Evolutionary conservation across 2,329 filamentous ascomycete species (phyloP), one percentile per base, ranked within the genome.

Genomic region (Penicillium glabrum): DNA sequence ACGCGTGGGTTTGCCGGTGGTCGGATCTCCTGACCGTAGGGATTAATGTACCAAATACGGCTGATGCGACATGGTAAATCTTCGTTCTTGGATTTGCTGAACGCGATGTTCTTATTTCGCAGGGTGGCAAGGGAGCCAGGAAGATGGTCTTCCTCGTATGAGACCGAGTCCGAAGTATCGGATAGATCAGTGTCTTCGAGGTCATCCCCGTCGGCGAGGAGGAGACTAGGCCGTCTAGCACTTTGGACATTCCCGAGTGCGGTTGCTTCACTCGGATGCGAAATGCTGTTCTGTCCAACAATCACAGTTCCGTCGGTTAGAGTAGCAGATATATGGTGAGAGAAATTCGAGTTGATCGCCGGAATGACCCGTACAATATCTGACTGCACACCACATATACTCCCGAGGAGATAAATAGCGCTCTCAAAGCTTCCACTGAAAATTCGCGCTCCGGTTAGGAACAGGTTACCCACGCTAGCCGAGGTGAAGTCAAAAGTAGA

Each of bases 31-130:
- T 97, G 91, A n/a, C 93, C 93, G 72, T 97, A 98, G 0, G 93
- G 93, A 69, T 97, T 98, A 77, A 98, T 98, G 78, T 98, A 98
- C 91, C 92, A 98, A 31, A 98, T 82, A 2, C 93, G 80, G 53
- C 87, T 81, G 64, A 98, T 96, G 27, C 90, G 83, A 0, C 89
- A 83, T 0, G 90, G 84, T 1, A 98, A 80, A 53, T 95, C 90
- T 65, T 93, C 89, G 53, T 93, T 90, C 59, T 90, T 86, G 2
- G 68, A 80, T 76, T 98, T 98, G 68, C 84, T 89, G 71, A 96
- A 96, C 5, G 82, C 80, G 58, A 97, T 92, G 61, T 96, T 90
- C 50, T 89, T 90, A 56, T 89, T 87, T 7, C 93, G 83, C 1
- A 98, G 80, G 0, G 86, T 89, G 0, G 91, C 90, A 0, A 97